Conservation (phyloP, 495 filamentous ascomycete species). For the Trichoderma erinaceum region DNA sequence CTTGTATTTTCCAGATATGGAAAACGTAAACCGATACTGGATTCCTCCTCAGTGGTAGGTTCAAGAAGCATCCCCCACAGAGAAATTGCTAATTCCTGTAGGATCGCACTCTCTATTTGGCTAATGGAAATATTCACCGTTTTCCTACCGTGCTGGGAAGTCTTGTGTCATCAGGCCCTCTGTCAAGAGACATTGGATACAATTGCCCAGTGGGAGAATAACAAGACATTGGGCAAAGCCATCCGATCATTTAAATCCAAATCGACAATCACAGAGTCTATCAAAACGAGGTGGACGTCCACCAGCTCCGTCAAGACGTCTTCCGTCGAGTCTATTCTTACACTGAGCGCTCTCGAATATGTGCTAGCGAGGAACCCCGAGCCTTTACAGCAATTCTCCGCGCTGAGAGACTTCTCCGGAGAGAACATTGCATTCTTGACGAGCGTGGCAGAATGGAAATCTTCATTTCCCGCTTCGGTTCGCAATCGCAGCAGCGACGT, state of each 20-base stretch:
- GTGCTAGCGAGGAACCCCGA: slow-evolving; percentile 49
- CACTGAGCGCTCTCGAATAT: slow-evolving; percentile 55
- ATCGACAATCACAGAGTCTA: slow-evolving; percentile 26
- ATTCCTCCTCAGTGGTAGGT: slow-evolving; percentile 47
- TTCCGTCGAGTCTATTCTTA: slow-evolving; percentile 39
- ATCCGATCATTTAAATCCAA: slow-evolving; percentile 10
- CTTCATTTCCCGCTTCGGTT: slow-evolving; percentile 19
- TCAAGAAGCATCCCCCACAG: not conserved
- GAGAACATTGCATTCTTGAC: slow-evolving; percentile 64
- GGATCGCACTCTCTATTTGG: slow-evolving; percentile 30
- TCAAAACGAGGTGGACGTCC: slow-evolving; percentile 20
- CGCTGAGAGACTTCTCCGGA: slow-evolving; percentile 58
- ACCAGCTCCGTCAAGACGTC: slow-evolving; percentile 27
- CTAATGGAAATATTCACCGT: slow-evolving; percentile 47
- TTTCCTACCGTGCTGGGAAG: slow-evolving; percentile 38
- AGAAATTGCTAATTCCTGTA: slow-evolving; percentile 15
- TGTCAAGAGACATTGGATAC: slow-evolving; percentile 25
- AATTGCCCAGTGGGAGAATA: slow-evolving; percentile 29
- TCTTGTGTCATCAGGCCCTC: slow-evolving; percentile 23
- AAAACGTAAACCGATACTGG: slow-evolving; percentile 48
- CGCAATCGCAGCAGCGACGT: not conserved
- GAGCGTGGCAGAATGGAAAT: slow-evolving; percentile 50
- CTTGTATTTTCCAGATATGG: slow-evolving; percentile 53
- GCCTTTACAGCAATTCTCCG: slow-evolving; percentile 53
- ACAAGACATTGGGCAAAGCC: slow-evolving; percentile 21